Conservation (phyloP, 768 basidiomycete species). For the Panellus pusillus region DNA sequence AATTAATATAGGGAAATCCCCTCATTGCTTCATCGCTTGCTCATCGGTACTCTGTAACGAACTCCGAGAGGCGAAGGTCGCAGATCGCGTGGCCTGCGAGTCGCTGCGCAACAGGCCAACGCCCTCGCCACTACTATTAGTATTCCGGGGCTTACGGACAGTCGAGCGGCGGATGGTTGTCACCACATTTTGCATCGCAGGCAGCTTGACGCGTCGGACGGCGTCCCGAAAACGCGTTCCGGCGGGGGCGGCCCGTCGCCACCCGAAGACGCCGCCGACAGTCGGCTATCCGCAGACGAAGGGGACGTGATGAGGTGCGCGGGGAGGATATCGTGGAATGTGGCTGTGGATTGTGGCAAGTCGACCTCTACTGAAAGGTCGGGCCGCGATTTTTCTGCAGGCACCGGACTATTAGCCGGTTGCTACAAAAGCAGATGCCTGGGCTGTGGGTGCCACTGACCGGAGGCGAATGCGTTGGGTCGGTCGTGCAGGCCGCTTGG, state of each 20-base stretch:
- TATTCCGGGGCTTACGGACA: conserved; percentile 29
- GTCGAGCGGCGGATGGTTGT: conserved; percentile 38
- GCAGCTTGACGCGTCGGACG: conserved; percentile 34
- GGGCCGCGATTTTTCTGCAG: not conserved
- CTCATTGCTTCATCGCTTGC: not conserved
- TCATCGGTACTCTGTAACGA: too few species aligned
- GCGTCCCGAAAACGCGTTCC: conserved; percentile 29
- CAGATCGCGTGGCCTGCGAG: not conserved
- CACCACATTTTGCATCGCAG: conserved; percentile 41
- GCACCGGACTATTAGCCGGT: not conserved
- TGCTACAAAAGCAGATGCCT: not conserved
- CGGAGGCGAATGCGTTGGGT: conserved; percentile 13
- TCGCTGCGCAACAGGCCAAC: conserved; percentile 9
- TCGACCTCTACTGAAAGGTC: conserved; percentile 7
- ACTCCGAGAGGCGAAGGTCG: too few species aligned
- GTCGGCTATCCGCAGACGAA: conserved; percentile 25
- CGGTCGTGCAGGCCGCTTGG: conserved; percentile 27
- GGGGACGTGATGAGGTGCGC: conserved; percentile 44
- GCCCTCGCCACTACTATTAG: conserved; percentile 8
- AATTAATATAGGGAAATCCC: not conserved
- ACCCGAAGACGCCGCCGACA: conserved; percentile 4
- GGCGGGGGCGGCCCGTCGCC: conserved; percentile 3
- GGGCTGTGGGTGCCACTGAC: not conserved
- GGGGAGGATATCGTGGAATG: conserved; percentile 52
- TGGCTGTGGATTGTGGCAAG: conserved; percentile 22